Evolutionary conservation across 768 basidiomycete species (phyloP).

Genomic region (Pulveroboletus sp.): DNA sequence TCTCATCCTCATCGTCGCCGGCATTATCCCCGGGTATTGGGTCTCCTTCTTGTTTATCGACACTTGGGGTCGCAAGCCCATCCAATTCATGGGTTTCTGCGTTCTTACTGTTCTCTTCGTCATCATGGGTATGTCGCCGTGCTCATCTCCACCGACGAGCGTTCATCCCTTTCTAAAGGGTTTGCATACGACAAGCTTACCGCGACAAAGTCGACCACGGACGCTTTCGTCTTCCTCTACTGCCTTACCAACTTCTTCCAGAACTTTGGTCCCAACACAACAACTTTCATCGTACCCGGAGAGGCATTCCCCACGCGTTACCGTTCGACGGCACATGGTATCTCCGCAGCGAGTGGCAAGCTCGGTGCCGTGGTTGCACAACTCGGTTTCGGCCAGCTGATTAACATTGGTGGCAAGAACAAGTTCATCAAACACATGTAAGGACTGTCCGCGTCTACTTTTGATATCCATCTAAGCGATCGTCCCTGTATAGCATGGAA

Average conservation of each 20-base stretch:
- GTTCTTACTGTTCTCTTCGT: slow-evolving; percentile 62
- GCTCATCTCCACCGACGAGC: neutral
- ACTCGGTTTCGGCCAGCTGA: slow-evolving; percentile 65
- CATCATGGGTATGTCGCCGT: slow-evolving; percentile 52
- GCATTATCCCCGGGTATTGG: slow-evolving; percentile 76
- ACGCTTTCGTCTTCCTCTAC: slow-evolving; percentile 78
- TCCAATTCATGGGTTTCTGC: slow-evolving; percentile 75
- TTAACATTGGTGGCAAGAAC: slow-evolving; percentile 63
- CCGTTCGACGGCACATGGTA: slow-evolving; percentile 80
- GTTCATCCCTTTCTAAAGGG: slow-evolving; percentile 35
- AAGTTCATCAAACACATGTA: slow-evolving; percentile 66
- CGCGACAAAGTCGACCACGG: slow-evolving; percentile 36
- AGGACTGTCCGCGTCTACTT: slow-evolving; percentile 22
- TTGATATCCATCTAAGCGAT: slow-evolving; percentile 2
- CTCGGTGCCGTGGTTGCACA: slow-evolving; percentile 79
- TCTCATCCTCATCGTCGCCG: slow-evolving; percentile 68
- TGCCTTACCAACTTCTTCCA: slow-evolving; percentile 88
- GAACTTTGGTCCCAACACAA: slow-evolving; percentile 81
- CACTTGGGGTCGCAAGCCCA: slow-evolving; percentile 74
- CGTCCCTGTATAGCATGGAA: slow-evolving; percentile 45
- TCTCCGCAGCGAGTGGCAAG: slow-evolving; percentile 80
- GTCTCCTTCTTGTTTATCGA: slow-evolving; percentile 62
- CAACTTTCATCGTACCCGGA: slow-evolving; percentile 77
- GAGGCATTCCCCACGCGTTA: slow-evolving; percentile 88
- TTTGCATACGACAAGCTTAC: slow-evolving; percentile 61